Conservation (phyloP, 305 asterid genomes). For the Fraxinus paxiana region DNA sequence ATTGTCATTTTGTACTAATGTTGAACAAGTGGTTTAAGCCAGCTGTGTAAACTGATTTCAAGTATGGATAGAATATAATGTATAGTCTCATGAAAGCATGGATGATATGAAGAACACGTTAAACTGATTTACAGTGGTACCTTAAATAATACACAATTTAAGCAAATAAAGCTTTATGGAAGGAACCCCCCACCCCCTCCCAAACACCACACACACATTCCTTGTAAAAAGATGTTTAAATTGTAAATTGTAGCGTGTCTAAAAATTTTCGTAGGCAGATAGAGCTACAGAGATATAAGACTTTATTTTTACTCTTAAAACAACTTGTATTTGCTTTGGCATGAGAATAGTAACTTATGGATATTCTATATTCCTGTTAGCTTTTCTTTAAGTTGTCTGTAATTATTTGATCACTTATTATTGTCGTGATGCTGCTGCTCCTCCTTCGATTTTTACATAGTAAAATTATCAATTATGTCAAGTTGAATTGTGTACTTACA, state of each 20-base stretch:
- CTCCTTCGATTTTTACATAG: slow-evolving; percentile 9
- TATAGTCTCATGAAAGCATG: neutral
- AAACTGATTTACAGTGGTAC: neutral
- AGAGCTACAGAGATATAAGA: neutral
- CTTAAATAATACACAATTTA: neutral
- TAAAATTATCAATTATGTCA: neutral
- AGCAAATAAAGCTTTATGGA: neutral
- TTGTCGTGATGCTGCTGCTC: neutral
- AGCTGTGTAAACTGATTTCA: neutral
- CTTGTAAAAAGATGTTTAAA: neutral
- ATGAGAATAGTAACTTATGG: slow-evolving; percentile 3
- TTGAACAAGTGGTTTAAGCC: slow-evolving; percentile 7
- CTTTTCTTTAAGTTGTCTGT: neutral
- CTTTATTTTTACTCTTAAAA: neutral
- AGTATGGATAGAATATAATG: neutral
- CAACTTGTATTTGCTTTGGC: neutral
- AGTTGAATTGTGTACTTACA: slow-evolving; percentile 31
- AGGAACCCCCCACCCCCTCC: too few species aligned
- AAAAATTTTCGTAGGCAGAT: neutral
- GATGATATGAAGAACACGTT: neutral
- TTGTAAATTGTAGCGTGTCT: neutral
- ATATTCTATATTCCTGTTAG: neutral
- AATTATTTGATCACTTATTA: neutral
- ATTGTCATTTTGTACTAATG: neutral
- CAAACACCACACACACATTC: too few species aligned